phyloP scores from a whole-genome alignment of 1,284 basidiomycete genomes.

The Veloporphyrellus conicus region DNA sequence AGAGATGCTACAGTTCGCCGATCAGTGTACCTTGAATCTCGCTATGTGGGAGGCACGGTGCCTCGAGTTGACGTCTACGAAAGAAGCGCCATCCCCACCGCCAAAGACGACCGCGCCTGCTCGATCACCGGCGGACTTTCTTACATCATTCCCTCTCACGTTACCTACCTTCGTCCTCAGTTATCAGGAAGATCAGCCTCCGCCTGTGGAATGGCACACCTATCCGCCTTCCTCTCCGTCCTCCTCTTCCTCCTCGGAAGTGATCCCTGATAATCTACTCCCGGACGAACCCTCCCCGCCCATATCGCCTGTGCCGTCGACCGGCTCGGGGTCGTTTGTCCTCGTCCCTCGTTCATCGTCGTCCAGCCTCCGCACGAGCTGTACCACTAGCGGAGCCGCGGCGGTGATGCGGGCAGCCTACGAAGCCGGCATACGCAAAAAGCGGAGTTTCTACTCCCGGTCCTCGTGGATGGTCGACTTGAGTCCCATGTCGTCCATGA shows the following conservation, averaged over 20 bases:
- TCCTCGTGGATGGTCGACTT: slow-evolving; percentile 47
- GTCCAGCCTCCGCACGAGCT: slow-evolving; percentile 28
- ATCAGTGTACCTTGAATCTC: slow-evolving; percentile 64
- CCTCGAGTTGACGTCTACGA: slow-evolving; percentile 36
- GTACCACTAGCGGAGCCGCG: slow-evolving; percentile 34
- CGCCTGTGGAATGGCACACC: slow-evolving; percentile 27
- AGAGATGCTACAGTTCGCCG: slow-evolving; percentile 64
- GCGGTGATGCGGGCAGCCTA: slow-evolving; percentile 56
- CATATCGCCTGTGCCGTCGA: slow-evolving; percentile 31
- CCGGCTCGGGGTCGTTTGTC: slow-evolving; percentile 27
- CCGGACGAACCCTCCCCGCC: slow-evolving; percentile 29
- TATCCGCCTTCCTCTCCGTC: slow-evolving; percentile 30
- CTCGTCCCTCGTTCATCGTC: slow-evolving; percentile 30
- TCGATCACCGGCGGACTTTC: slow-evolving; percentile 48
- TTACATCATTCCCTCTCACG: slow-evolving; percentile 59
- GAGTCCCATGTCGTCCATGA: slow-evolving; percentile 25
- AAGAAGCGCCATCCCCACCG: slow-evolving; percentile 7
- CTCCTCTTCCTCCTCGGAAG: slow-evolving; percentile 32
- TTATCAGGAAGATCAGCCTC: slow-evolving; percentile 26
- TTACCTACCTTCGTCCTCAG: slow-evolving; percentile 41
- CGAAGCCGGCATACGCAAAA: slow-evolving; percentile 51
- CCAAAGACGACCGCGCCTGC: slow-evolving; percentile 23
- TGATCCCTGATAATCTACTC: slow-evolving; percentile 20
- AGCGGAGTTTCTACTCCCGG: slow-evolving; percentile 51
- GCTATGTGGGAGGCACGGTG: slow-evolving; percentile 58